These are phyloP conservation scores for Neonectria ditissima DNA, from an alignment of 2,329 filamentous ascomycete species.

Conservation along the genomic window DNA sequence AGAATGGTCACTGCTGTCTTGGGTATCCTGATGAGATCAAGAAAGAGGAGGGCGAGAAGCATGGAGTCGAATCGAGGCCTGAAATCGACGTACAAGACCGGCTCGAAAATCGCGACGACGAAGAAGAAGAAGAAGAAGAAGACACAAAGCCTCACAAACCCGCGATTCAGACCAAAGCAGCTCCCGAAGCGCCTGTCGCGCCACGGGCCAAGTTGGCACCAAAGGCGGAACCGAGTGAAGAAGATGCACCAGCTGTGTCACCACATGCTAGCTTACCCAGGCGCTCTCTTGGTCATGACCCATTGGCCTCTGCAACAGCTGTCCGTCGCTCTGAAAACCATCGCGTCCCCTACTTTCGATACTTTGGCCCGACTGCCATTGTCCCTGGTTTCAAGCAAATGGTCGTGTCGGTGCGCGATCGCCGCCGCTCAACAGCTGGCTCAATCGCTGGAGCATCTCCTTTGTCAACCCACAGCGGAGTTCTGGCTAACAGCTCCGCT, in stretches of 20 bases:
- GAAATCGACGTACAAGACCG: conserved; percentile 43
- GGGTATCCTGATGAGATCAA: conserved; percentile 71
- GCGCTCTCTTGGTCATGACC: conserved; percentile 36
- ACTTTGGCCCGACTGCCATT: conserved; percentile 91
- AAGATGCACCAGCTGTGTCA: conserved; percentile 17
- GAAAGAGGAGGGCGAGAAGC: conserved; percentile 53
- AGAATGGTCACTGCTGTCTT: conserved; percentile 76
- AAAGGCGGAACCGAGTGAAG: conserved; percentile 21
- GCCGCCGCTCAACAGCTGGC: conserved; percentile 68
- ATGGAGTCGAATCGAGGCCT: conserved; percentile 16
- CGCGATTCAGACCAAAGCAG: conserved; percentile 24
- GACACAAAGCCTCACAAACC: conserved; percentile 51
- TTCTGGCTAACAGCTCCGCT: conserved; percentile 54
- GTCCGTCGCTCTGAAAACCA: conserved; percentile 66
- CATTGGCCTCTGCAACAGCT: conserved; percentile 54
- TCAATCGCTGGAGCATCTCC: conserved; percentile 69
- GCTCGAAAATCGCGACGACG: conserved; percentile 47
- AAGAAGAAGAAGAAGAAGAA: conserved; percentile 56
- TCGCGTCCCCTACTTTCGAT: conserved; percentile 88
- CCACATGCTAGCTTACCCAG: conserved; percentile 23
- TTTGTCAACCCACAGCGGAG: conserved; percentile 53
- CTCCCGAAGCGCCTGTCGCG: conserved; percentile 25
- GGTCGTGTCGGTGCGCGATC: conserved; percentile 80
- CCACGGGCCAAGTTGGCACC: conserved; percentile 25
- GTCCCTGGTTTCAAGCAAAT: conserved; percentile 94